Conservation (phyloP, 345 rosid genomes). For the Aurinia saxatilis region DNA sequence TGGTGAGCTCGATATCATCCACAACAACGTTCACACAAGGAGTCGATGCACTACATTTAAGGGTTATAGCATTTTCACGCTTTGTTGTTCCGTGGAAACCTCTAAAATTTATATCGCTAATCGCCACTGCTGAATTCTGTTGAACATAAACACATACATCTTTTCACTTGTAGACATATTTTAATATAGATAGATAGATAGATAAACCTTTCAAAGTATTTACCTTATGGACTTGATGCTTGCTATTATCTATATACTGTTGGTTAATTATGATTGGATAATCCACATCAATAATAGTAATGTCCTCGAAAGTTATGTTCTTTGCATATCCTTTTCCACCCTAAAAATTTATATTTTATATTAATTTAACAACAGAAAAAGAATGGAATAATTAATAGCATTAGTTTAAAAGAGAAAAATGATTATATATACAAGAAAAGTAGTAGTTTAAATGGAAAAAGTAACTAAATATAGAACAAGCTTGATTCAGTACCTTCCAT, state of each 20-base stretch:
- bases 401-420: background rate
- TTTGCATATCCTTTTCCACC: constrained; percentile 24
- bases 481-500: constrained; percentile 7
- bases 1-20: constrained; percentile 8
- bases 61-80: background rate
- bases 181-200: background rate
- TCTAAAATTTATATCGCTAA: constrained; percentile 6
- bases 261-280: constrained; percentile 26
- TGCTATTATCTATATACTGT: background rate
- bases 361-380: no score
- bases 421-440: background rate
- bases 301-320: constrained; percentile 13
- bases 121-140: constrained; percentile 16
- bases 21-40: constrained; percentile 9
- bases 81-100: constrained; percentile 11
- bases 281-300: constrained; percentile 15
- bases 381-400: background rate
- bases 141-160: background rate
- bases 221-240: background rate
- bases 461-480: no score
- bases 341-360: background rate
- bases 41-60: constrained; percentile 8
- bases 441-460: no score
- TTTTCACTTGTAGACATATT: background rate
- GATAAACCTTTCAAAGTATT: background rate